phyloP scores from a whole-genome alignment of 371 early-diverging fungal species.

The Mucor ambiguus region DNA sequence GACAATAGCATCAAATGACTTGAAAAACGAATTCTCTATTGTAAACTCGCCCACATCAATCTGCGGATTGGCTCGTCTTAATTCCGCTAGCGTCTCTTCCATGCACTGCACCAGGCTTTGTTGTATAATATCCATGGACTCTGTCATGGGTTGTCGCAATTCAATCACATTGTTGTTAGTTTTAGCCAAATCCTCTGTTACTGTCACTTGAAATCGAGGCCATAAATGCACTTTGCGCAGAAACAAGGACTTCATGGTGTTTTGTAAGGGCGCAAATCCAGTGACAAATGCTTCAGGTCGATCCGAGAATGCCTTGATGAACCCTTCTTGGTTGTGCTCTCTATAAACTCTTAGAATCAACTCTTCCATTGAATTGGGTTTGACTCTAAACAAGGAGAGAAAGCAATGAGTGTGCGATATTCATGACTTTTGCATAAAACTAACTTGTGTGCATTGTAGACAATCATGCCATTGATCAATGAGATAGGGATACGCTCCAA shows the following conservation, averaged over 20 bases:
- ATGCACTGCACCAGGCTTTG: slow-evolving; percentile 85
- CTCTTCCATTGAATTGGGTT: slow-evolving; percentile 83
- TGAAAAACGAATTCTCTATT: slow-evolving; percentile 83
- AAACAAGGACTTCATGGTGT: slow-evolving; percentile 77
- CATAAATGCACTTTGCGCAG: slow-evolving; percentile 85
- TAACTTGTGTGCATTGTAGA: slow-evolving; percentile 77
- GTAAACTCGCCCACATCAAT: slow-evolving; percentile 86
- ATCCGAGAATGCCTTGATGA: slow-evolving; percentile 96
- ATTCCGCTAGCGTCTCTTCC: slow-evolving; percentile 76
- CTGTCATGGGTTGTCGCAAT: slow-evolving; percentile 79
- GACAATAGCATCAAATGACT: slow-evolving; percentile 79
- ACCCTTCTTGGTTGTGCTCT: slow-evolving; percentile 80
- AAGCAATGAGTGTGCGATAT: not conserved
- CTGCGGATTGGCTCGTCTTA: slow-evolving; percentile 66
- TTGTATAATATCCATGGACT: slow-evolving; percentile 84
- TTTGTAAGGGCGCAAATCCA: slow-evolving; percentile 87
- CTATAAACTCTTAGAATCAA: slow-evolving; percentile 85
- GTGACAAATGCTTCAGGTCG: slow-evolving; percentile 73
- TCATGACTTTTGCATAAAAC: not conserved
- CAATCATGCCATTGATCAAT: slow-evolving; percentile 84
- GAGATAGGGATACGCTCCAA: slow-evolving; percentile 76
- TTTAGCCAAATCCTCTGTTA: slow-evolving; percentile 63
- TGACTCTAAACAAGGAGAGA: slow-evolving; percentile 53
- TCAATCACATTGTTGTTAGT: slow-evolving; percentile 74
- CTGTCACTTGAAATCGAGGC: slow-evolving; percentile 86